These are phyloP conservation scores for Tieghemostelium lacteum DNA, from an alignment of 78 protist species.

Conservation along the genomic window DNA sequence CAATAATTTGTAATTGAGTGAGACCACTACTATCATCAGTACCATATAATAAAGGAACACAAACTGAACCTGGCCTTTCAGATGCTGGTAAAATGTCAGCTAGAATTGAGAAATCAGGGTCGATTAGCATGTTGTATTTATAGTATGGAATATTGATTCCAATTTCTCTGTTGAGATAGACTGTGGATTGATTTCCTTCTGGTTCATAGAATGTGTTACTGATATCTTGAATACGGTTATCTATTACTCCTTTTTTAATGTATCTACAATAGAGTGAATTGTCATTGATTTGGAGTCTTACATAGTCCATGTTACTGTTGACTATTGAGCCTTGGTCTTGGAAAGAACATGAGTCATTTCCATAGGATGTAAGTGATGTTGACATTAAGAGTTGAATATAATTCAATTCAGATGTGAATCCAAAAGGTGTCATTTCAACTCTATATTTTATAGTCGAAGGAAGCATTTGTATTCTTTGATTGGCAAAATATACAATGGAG, in stretches of 20 bases:
- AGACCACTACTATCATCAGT: too few relatives aligned
- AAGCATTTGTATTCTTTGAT: not conserved
- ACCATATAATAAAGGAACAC: too few relatives aligned
- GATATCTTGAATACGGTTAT: not conserved
- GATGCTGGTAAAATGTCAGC: not conserved
- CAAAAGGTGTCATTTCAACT: not conserved
- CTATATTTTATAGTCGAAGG: constrained; percentile 21
- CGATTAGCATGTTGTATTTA: not conserved
- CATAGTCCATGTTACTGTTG: not conserved
- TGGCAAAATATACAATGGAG: too few relatives aligned
- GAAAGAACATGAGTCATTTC: not conserved
- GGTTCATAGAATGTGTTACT: not conserved
- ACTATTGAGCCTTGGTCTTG: not conserved
- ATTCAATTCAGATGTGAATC: not conserved
- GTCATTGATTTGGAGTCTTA: not conserved
- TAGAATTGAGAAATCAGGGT: too few relatives aligned
- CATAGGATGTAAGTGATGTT: not conserved
- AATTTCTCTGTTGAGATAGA: too few relatives aligned
- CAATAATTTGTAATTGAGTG: not conserved
- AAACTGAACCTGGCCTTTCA: not conserved
- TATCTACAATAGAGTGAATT: not conserved
- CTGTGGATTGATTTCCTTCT: too few relatives aligned
- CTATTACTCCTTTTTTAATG: not conserved
- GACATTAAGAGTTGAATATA: constrained; percentile 8
- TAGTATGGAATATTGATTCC: not conserved